Percentiles rank a stretch among this genome's conserved stretches.
Evolutionary conservation across 305 asterid species (phyloP).

Genomic region (Rubia occidens): DNA sequence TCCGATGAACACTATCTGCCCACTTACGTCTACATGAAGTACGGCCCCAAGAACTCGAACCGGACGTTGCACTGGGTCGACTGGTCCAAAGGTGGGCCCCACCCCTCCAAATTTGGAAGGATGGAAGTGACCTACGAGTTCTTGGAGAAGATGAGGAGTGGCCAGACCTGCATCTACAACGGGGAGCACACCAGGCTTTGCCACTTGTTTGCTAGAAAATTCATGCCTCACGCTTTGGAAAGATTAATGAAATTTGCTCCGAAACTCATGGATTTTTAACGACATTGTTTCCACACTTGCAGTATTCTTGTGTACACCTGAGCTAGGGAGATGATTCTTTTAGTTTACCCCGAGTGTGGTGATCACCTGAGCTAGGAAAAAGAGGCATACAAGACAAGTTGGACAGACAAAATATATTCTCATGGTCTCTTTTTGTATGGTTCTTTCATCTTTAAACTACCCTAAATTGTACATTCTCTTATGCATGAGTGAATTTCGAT

Average conservation of each 20-base stretch:
- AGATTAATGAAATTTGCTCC: constrained; percentile 54
- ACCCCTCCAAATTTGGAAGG: constrained; percentile 44
- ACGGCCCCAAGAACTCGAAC: constrained; percentile 33
- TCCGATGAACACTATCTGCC: constrained; percentile 81
- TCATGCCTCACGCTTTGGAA: constrained; percentile 40
- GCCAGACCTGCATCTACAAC: constrained; percentile 38
- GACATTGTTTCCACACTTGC: background rate
- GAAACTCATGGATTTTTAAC: constrained; percentile 30
- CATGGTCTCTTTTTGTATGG: background rate
- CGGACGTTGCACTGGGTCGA: constrained; percentile 85
- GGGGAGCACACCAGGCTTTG: constrained; percentile 48
- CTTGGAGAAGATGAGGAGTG: constrained; percentile 37
- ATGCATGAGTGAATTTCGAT: no score
- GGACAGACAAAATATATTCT: background rate
- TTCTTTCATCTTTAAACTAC: background rate
- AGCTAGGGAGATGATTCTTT: background rate
- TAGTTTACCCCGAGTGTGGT: background rate
- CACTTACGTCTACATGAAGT: constrained; percentile 37
- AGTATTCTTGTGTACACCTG: background rate
- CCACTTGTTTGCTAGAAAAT: constrained; percentile 75
- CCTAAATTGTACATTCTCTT: background rate
- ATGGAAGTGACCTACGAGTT: constrained; percentile 35
- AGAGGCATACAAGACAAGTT: background rate
- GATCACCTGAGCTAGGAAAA: background rate
- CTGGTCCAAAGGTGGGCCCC: constrained; percentile 79